Evolutionary conservation across 2,329 filamentous ascomycete species (phyloP).

Genomic region (Tolypocladium guangdongense): DNA sequence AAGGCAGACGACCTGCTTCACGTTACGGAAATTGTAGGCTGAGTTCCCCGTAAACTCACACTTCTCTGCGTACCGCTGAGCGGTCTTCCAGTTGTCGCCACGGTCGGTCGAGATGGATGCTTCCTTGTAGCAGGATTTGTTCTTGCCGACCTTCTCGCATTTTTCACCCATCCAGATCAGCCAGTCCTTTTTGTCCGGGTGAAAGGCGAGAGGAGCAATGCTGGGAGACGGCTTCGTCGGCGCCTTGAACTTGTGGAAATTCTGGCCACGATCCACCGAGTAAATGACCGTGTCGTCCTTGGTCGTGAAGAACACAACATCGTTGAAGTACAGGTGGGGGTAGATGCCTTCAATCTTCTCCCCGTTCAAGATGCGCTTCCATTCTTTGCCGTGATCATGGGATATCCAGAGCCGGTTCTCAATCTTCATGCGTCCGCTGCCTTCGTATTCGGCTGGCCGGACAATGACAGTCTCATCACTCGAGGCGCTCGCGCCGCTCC

Average conservation of each 20-base stretch:
- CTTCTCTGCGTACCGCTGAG: conserved; percentile 63
- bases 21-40: conserved; percentile 40
- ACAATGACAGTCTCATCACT: conserved; percentile 63
- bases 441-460: conserved; percentile 29
- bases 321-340: conserved; percentile 71
- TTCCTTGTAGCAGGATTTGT: conserved; percentile 54
- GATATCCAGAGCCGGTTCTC: conserved; percentile 60
- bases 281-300: conserved; percentile 57
- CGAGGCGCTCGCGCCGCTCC: conserved; percentile 50
- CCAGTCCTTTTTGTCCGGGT: conserved; percentile 79
- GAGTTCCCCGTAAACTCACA: conserved; percentile 76
- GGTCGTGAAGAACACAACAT: conserved; percentile 81
- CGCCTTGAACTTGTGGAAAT: conserved; percentile 62
- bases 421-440: conserved; percentile 16
- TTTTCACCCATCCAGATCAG: conserved; percentile 78
- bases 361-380: conserved; percentile 59
- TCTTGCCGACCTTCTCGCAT: conserved; percentile 44
- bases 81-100: conserved; percentile 66
- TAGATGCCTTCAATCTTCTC: conserved; percentile 61
- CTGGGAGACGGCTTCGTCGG: conserved; percentile 38
- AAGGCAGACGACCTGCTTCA: conserved; percentile 49
- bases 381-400: conserved; percentile 79
- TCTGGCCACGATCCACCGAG: conserved; percentile 67
- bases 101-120: conserved; percentile 72
- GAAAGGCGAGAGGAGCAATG: conserved; percentile 56